phyloP scores from a whole-genome alignment of 2,329 filamentous ascomycete species.

The Phaeomoniella chlamydospora region DNA sequence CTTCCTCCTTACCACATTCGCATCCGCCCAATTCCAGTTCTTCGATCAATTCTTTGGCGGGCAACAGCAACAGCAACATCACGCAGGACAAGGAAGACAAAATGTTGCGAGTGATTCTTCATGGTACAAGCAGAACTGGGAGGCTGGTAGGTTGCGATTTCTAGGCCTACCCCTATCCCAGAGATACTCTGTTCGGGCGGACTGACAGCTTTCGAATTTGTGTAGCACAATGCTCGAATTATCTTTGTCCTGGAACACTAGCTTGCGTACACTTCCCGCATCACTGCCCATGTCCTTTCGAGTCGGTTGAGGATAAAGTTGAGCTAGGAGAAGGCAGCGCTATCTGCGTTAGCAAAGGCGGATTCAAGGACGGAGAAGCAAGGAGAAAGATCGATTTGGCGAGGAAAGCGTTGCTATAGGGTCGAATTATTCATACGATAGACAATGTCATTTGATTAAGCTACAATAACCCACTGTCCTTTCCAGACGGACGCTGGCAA shows the following conservation, averaged over 20 bases:
- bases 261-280: slow-evolving; percentile 94
- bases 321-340: slow-evolving; percentile 37
- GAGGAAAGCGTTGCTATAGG: slow-evolving; percentile 32
- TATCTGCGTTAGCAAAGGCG: slow-evolving; percentile 32
- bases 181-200: not conserved
- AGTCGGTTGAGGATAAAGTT: slow-evolving; percentile 61
- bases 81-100: slow-evolving; percentile 48
- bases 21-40: slow-evolving; percentile 79
- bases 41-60: slow-evolving; percentile 93
- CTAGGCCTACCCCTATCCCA: not conserved
- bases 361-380: slow-evolving; percentile 30
- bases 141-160: slow-evolving; percentile 23
- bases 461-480: too few species aligned
- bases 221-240: slow-evolving; percentile 74
- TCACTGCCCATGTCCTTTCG: slow-evolving; percentile 87
- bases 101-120: slow-evolving; percentile 74
- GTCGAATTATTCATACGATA: too few species aligned
- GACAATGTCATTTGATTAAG: too few species aligned
- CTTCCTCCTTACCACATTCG: slow-evolving; percentile 43
- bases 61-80: slow-evolving; percentile 37
- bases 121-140: slow-evolving; percentile 62
- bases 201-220: slow-evolving; percentile 11
- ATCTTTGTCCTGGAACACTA: slow-evolving; percentile 86
- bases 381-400: slow-evolving; percentile 33
- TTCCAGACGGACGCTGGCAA: too few species aligned